Evolutionary conservation across 1,284 basidiomycete species (phyloP), one percentile per base, ranked within the genome.

Genomic region (Sanghuangporus sanghuang): DNA sequence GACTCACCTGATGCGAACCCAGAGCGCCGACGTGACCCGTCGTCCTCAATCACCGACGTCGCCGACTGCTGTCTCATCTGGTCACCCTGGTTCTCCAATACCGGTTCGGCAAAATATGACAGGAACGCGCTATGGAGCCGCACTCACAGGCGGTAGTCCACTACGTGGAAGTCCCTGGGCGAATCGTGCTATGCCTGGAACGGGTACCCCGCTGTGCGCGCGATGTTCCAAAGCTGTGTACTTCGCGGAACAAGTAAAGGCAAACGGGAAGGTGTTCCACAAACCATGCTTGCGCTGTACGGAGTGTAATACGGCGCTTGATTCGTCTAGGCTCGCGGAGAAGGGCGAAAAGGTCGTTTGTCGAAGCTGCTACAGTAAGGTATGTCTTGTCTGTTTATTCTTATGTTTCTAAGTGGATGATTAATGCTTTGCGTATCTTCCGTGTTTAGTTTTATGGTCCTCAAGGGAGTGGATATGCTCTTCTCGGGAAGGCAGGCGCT

Each of bases 221-320:
- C 76, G 77, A 59, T 87, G 85, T 67, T 76, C 76, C 16, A 81
- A 85, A 75, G 79, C 78, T 59, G 86, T 87, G 39, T 86, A 82
- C 72, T 86, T 84, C 67, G 85, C 86, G 35, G 86, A 87, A 72
- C 62, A 87, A 85, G 83, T 88, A 63, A 89, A 89, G 74, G 89
- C 90, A 2, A 80, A 88, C 3, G 87, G 87, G 16, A 86, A 89
- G 77, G 87, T 85, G 40, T 92, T 79, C 73, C 90, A 92, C 67
- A 90, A 89, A 71, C 76, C 75, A n/a, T 92, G 90, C 70, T 73
- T 92, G 66, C 77, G 89, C 21, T 92, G 90, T 70, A 79, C 79
- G 4, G 85, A 85, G 67, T 92, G 90, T 69, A 81, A 78, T 63
- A 84, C 85, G 0, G 69, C 77, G 6, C 76, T 92, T 23, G 89